Percentiles rank a stretch among this genome's conserved stretches.
Evolutionary conservation across 2,329 filamentous ascomycete species (phyloP).

Genomic region (Fusarium phyllophilum): DNA sequence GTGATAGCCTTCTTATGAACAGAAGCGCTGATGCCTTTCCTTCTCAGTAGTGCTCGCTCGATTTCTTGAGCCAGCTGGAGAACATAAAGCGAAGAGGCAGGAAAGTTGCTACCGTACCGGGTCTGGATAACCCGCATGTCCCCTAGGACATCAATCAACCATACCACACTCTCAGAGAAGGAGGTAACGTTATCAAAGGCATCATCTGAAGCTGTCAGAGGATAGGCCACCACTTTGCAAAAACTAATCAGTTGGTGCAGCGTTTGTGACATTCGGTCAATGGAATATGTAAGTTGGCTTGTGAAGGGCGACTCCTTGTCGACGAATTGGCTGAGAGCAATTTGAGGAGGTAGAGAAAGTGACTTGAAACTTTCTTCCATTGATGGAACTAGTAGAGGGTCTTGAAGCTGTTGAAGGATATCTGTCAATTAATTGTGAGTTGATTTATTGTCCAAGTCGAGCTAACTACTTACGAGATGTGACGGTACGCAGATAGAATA

Average conservation of each 20-base stretch:
- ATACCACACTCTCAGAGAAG: conserved; percentile 56
- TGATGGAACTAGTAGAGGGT: conserved; percentile 41
- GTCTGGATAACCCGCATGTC: conserved; percentile 55
- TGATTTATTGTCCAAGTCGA: not conserved
- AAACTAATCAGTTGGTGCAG: conserved; percentile 59
- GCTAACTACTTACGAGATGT: conserved; percentile 55
- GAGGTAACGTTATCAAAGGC: conserved; percentile 47
- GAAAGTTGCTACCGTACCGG: conserved; percentile 48
- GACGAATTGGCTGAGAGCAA: conserved; percentile 51
- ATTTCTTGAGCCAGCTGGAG: conserved; percentile 53
- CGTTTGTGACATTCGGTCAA: conserved; percentile 55
- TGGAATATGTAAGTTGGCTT: conserved; percentile 51
- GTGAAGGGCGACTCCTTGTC: conserved; percentile 37
- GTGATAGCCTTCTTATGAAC: conserved; percentile 51
- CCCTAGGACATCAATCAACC: conserved; percentile 62
- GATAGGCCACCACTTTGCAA: conserved; percentile 55
- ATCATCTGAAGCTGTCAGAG: conserved; percentile 49
- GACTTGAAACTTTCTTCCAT: conserved; percentile 42
- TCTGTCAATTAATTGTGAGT: conserved; percentile 37
- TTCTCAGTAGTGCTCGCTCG: conserved; percentile 34
- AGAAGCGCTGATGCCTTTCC: conserved; percentile 26
- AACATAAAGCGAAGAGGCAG: conserved; percentile 48
- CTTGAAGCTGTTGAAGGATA: conserved; percentile 50
- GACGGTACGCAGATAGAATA: conserved; percentile 60
- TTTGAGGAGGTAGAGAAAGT: conserved; percentile 53